phyloP scores from a whole-genome alignment of 768 basidiomycete species.

The Cyclocybe aegerita region DNA sequence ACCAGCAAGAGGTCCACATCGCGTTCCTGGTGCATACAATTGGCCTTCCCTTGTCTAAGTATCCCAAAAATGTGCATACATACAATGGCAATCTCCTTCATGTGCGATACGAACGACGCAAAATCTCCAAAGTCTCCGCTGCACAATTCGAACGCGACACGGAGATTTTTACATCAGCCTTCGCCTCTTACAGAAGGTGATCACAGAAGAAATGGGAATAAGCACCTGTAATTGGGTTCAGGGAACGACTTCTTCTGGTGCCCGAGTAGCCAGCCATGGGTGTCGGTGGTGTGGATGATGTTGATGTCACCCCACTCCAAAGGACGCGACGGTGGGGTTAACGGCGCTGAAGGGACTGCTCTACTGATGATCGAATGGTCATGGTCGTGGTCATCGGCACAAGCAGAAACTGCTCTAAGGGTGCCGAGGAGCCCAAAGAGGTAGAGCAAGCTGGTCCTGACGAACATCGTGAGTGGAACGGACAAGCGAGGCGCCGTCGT shows the following conservation, averaged over 20 bases:
- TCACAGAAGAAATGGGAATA: not conserved
- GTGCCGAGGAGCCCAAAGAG: constrained; percentile 14
- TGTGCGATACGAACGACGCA: constrained; percentile 79
- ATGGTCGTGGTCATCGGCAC: constrained; percentile 28
- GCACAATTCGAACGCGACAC: not conserved
- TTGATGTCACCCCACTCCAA: constrained; percentile 91
- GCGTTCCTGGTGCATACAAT: constrained; percentile 38
- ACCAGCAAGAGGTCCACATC: constrained; percentile 84
- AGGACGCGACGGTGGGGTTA: constrained; percentile 60
- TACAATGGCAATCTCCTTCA: constrained; percentile 73
- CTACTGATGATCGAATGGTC: constrained; percentile 26
- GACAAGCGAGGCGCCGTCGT: not conserved
- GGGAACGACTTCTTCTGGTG: constrained; percentile 75
- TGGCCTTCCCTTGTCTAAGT: too few species aligned
- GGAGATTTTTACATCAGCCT: too few species aligned
- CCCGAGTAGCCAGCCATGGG: constrained; percentile 70
- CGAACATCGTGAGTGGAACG: constrained; percentile 6
- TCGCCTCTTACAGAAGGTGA: too few species aligned
- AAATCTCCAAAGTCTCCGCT: constrained; percentile 70
- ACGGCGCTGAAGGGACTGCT: constrained; percentile 36
- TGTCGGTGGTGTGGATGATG: constrained; percentile 84
- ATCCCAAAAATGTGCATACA: not conserved
- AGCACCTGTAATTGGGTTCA: constrained; percentile 65
- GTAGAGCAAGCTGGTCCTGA: constrained; percentile 3
- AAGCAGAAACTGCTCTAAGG: constrained; percentile 17